phyloP scores from a whole-genome alignment of 805 yeast species.

The Yueomyces sinensis region DNA sequence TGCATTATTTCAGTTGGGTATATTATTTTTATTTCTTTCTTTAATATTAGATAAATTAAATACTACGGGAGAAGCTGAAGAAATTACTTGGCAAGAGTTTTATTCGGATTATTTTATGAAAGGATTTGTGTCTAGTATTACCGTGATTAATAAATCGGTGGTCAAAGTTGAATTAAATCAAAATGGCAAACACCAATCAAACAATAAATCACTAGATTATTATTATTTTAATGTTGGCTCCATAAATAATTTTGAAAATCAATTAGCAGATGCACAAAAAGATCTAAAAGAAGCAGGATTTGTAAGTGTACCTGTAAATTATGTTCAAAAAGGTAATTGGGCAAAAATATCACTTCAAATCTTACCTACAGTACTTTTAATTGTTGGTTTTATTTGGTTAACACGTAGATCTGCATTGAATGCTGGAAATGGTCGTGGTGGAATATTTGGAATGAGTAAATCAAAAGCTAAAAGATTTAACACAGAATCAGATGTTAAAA shows the following conservation, averaged over 20 bases:
- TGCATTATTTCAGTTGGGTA: slow-evolving; percentile 24
- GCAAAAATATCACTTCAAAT: slow-evolving; percentile 55
- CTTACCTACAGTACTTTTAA: slow-evolving; percentile 76
- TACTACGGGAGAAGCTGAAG: slow-evolving; percentile 27
- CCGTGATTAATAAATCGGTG: slow-evolving; percentile 62
- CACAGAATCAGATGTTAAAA: slow-evolving; percentile 80
- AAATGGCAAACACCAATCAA: slow-evolving; percentile 39
- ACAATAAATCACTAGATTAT: slow-evolving; percentile 21
- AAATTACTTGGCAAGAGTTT: slow-evolving; percentile 89
- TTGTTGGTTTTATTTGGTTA: slow-evolving; percentile 81
- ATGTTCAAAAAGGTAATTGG: slow-evolving; percentile 57
- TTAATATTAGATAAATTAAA: slow-evolving; percentile 21
- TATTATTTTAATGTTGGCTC: slow-evolving; percentile 75
- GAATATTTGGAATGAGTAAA: slow-evolving; percentile 66
- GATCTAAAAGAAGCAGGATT: slow-evolving; percentile 46
- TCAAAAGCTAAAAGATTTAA: slow-evolving; percentile 81
- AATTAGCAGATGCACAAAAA: slow-evolving; percentile 62
- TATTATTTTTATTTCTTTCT: slow-evolving; percentile 21
- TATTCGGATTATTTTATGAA: slow-evolving; percentile 59
- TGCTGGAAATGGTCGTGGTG: slow-evolving; percentile 43
- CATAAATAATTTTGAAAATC: slow-evolving; percentile 74
- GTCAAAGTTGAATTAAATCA: slow-evolving; percentile 63
- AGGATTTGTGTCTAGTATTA: slow-evolving; percentile 59
- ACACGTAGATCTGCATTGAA: slow-evolving; percentile 45
- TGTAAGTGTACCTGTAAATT: slow-evolving; percentile 70